Evolutionary conservation across 2,329 filamentous ascomycete genomes (phyloP), one percentile per base, ranked within the genome.

Genomic region (Aspergillus sp.): DNA sequence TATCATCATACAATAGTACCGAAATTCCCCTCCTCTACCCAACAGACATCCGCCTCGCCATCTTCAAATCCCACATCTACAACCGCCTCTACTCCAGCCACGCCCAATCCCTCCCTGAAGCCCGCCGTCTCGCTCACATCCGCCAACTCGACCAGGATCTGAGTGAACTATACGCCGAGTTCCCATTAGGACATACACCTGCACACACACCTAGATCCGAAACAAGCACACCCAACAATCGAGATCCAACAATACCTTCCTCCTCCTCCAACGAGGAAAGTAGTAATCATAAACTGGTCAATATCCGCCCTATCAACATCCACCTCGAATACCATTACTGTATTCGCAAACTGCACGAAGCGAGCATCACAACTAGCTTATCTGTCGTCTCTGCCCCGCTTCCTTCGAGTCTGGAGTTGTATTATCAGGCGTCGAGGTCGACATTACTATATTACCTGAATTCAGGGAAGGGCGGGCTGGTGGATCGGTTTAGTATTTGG

Each of bases 291-390:
- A 38, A 19, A 4, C 5, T 27, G 5, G 54, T 67, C 15, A 60
- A 60, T 2, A 65, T 70, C 36, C 69, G 68, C 51, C 70, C 8
- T 64, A 57, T 69, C 4, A 65, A 52, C 27, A 60, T 70, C 5
- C 68, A 71, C 30, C 23, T 71, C 32, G 68, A 70, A 47, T 71
- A 71, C 51, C 70, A 69, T 23, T 65, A 65, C 23, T 70, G 67
- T 38, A 49, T 71, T 1, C 62, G 62, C 1, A 70, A 64, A 38
- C 68, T 71, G 5, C 68, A 70, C 25, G 68, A 62, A 3, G 64
- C 68, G 6, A 68, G 51, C n/a, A 51, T 32, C 23, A 44, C 59
- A 4, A 52, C 19, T 6, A 25, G 53, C 5, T 32, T 27, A 13
- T 53, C 57, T 39, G 57, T 61, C 5, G 11, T 36, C 5, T 36